These are phyloP conservation scores for Agapanthus africanus DNA, from an alignment of 106 monocot genomes.

Conservation along the genomic window DNA sequence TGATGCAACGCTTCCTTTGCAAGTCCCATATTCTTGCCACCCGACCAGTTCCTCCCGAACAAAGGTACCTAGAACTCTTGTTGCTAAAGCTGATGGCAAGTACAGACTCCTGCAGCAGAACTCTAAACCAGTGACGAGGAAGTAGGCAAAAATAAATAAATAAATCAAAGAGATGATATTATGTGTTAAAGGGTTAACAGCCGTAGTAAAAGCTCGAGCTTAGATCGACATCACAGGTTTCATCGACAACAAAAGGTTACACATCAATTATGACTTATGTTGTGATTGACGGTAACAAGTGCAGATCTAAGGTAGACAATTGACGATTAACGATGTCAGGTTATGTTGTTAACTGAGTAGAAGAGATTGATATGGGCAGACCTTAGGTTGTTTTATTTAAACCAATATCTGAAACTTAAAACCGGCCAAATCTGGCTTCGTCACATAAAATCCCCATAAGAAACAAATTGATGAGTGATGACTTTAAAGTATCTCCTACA, in stretches of 20 bases:
- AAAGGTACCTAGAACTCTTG: conserved; percentile 88
- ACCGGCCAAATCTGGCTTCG: neutral
- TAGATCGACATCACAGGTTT: neutral
- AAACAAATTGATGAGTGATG: no score
- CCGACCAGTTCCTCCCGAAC: conserved; percentile 80
- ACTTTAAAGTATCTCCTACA: no score
- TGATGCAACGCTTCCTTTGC: conserved; percentile 87
- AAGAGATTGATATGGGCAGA: neutral
- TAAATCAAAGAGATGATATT: neutral
- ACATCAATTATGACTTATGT: neutral
- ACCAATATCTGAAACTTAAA: neutral
- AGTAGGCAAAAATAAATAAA: neutral
- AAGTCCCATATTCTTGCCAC: conserved; percentile 90
- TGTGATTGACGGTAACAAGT: neutral
- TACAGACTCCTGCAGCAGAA: conserved; percentile 62
- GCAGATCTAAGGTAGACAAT: neutral
- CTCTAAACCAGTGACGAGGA: neutral
- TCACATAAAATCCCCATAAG: no score
- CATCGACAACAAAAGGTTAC: neutral
- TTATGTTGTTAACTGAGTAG: neutral
- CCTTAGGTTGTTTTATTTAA: neutral
- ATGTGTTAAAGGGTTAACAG: no score
- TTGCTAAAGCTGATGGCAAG: conserved; percentile 75
- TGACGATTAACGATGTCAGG: neutral
- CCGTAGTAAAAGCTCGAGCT: neutral